Percentiles rank a stretch among this genome's conserved stretches.
phyloP scores from a whole-genome alignment of 768 basidiomycete species.

The Lentinus brumalis region DNA sequence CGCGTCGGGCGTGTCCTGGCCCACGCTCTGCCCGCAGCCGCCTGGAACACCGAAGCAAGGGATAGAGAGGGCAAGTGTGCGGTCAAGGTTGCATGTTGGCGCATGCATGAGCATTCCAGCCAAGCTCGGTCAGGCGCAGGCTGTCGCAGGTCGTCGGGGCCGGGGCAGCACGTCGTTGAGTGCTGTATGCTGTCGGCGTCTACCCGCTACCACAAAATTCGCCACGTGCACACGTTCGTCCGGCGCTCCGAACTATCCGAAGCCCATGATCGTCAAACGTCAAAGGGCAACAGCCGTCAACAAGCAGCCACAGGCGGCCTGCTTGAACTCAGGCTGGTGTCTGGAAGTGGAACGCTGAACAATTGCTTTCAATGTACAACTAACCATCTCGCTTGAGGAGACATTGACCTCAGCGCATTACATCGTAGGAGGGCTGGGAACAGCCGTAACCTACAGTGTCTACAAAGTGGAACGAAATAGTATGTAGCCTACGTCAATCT shows the following conservation, averaged over 20 bases:
- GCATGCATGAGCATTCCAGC: constrained; percentile 41
- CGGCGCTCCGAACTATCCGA: not conserved
- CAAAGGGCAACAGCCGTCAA: not conserved
- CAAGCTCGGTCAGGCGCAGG: constrained; percentile 14
- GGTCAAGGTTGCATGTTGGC: constrained; percentile 39
- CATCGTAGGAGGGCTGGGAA: no score
- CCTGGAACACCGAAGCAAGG: constrained; percentile 46
- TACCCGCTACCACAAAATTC: constrained; percentile 7
- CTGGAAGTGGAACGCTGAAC: no score
- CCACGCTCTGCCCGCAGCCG: constrained; percentile 53
- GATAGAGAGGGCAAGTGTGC: constrained; percentile 23
- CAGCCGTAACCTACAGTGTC: no score
- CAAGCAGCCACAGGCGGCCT: not conserved
- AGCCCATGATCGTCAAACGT: not conserved
- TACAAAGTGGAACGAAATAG: no score
- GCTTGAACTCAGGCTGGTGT: no score
- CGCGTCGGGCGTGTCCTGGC: constrained; percentile 29
- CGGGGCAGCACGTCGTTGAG: constrained; percentile 7
- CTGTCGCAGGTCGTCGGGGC: constrained; percentile 4
- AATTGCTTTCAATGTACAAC: no score
- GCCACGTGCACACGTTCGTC: constrained; percentile 20
- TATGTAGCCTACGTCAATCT: no score
- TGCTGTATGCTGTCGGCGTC: constrained; percentile 2
- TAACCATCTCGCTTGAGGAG: no score
- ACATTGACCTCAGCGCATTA: no score